phyloP scores from a whole-genome alignment of 1,284 basidiomycete genomes.

The Ceratobasidium sp. region DNA sequence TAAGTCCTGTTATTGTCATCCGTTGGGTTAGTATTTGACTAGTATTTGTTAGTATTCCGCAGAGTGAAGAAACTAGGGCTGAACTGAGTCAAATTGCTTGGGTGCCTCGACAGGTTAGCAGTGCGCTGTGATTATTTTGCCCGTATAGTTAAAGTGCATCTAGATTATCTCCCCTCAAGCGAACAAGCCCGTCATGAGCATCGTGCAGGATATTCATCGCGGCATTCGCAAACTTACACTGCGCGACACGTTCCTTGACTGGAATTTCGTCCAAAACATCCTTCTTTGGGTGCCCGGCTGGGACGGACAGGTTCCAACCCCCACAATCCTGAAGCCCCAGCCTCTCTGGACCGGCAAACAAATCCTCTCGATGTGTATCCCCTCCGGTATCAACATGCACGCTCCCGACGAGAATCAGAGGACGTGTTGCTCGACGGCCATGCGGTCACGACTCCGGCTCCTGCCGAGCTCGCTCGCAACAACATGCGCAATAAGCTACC shows the following conservation, averaged over 20 bases:
- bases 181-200: conserved; percentile 99
- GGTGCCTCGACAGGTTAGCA: conserved; percentile 94
- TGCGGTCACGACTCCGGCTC: conserved; percentile 28
- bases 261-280: conserved; percentile 96
- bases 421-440: background rate
- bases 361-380: conserved; percentile 93
- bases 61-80: conserved; percentile 98
- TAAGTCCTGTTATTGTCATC: conserved; percentile 63
- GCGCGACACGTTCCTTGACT: conserved; percentile 94
- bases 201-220: conserved; percentile 98
- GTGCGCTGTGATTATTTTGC: background rate
- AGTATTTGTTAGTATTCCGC: conserved; percentile 79
- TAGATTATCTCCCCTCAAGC: conserved; percentile 99
- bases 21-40: background rate
- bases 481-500: conserved; percentile 19
- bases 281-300: conserved; percentile 97
- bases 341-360: conserved; percentile 99
- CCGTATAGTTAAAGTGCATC: background rate
- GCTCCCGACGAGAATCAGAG: no score
- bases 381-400: conserved; percentile 89
- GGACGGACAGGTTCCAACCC: conserved; percentile 94
- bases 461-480: conserved; percentile 33
- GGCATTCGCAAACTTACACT: conserved; percentile 98
- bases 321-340: conserved; percentile 96
- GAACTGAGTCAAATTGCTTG: conserved; percentile 98